These are phyloP conservation scores for Thielaviopsis populi DNA, from an alignment of 2,329 filamentous ascomycete genomes.

Conservation along the genomic window DNA sequence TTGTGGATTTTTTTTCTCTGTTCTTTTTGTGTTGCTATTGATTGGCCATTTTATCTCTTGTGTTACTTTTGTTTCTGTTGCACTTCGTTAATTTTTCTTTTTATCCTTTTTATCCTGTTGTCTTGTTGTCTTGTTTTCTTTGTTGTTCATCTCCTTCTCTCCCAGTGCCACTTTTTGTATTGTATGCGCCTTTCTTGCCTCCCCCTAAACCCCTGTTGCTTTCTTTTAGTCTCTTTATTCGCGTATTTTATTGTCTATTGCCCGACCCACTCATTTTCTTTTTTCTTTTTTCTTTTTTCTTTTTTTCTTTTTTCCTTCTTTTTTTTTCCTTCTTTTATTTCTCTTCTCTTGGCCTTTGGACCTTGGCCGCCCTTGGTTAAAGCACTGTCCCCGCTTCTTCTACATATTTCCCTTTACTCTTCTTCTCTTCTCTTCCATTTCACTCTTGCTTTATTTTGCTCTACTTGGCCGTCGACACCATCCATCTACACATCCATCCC, in stretches of 20 bases:
- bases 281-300: neutral
- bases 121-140: too few species aligned
- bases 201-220: too few species aligned
- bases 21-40: neutral
- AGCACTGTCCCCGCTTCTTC: neutral
- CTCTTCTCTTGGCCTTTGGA: neutral
- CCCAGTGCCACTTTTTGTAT: neutral
- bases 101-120: too few species aligned
- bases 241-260: neutral
- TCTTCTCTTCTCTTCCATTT: neutral
- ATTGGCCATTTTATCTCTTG: neutral
- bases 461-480: neutral
- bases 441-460: neutral
- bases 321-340: too few species aligned
- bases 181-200: neutral
- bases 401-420: neutral
- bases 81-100: neutral
- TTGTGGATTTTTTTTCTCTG: neutral
- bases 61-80: too few species aligned
- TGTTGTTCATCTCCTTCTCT: too few species aligned
- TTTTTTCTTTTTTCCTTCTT: neutral
- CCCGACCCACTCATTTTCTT: neutral
- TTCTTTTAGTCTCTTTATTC: neutral
- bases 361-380: neutral
- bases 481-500: too few species aligned